phyloP scores from a whole-genome alignment of 2,329 filamentous ascomycete species.

The Mariannaea elegans region DNA sequence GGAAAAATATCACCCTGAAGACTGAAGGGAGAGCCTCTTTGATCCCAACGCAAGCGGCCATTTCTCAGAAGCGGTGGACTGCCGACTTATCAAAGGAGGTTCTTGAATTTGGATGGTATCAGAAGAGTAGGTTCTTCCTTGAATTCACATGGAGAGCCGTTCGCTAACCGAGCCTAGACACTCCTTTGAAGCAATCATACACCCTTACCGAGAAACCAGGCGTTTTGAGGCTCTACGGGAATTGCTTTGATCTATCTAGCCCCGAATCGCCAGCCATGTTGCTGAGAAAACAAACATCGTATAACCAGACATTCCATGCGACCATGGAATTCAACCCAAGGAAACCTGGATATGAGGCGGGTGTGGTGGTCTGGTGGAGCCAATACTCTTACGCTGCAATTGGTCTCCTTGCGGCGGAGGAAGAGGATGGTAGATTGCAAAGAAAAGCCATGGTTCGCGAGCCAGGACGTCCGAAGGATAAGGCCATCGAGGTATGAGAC shows the following conservation, averaged over 20 bases:
- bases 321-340: conserved; percentile 57
- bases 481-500: conserved; percentile 22
- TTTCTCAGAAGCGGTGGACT: conserved; percentile 11
- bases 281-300: conserved; percentile 61
- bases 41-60: not conserved
- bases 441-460: conserved; percentile 11
- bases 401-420: conserved; percentile 27
- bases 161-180: conserved; percentile 25
- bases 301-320: conserved; percentile 52
- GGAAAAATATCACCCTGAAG: conserved; percentile 33
- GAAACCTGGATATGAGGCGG: conserved; percentile 57
- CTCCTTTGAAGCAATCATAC: conserved; percentile 47
- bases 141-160: accelerated
- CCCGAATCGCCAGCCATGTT: conserved; percentile 62
- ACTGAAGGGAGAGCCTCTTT: conserved; percentile 26
- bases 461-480: not conserved
- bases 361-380: conserved; percentile 63
- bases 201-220: conserved; percentile 55
- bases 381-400: conserved; percentile 51
- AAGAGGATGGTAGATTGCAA: not conserved
- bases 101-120: conserved; percentile 39
- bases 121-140: conserved; percentile 28
- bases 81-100: conserved; percentile 25
- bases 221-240: conserved; percentile 58
- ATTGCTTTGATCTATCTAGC: conserved; percentile 59